Percentiles rank a stretch among this genome's conserved stretches.
These are phyloP conservation scores for Schizosaccharomyces osmophilus DNA, from an alignment of 805 yeast species.

Conservation along the genomic window DNA sequence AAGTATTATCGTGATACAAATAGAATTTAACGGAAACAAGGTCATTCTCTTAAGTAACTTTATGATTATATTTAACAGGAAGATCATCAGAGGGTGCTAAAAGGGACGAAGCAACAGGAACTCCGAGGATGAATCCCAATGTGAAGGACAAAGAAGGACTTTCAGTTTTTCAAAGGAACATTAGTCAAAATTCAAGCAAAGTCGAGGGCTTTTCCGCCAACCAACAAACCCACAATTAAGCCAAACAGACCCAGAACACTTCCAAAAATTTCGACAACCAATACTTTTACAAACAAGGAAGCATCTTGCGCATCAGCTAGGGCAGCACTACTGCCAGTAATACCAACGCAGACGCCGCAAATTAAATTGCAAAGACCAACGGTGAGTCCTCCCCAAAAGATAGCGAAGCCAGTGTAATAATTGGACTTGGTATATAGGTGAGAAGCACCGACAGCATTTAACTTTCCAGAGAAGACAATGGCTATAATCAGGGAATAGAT, in stretches of 20 bases:
- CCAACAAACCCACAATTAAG: constrained; percentile 85
- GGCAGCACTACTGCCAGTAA: constrained; percentile 97
- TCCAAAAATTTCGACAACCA: constrained; percentile 93
- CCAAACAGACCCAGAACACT: constrained; percentile 82
- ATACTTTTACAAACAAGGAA: constrained; percentile 75
- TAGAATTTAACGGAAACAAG: too few relatives aligned
- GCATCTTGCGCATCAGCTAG: constrained; percentile 94
- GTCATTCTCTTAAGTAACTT: too few relatives aligned
- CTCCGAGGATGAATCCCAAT: too few relatives aligned
- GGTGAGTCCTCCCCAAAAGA: constrained; percentile 95
- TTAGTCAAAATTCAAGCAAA: background rate
- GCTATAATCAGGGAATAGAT: constrained; percentile 83
- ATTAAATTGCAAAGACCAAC: constrained; percentile 82
- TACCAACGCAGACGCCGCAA: constrained; percentile 92
- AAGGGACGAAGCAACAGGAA: too few relatives aligned
- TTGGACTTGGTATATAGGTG: constrained; percentile 54
- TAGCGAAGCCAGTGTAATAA: constrained; percentile 77
- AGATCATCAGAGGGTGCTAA: too few relatives aligned
- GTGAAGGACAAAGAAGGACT: background rate
- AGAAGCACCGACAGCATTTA: constrained; percentile 33
- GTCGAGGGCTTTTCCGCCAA: constrained; percentile 12
- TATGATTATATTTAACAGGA: too few relatives aligned
- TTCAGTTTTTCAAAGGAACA: background rate
- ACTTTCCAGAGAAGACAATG: constrained; percentile 81
- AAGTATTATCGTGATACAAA: too few relatives aligned